Base-by-base conservation (phyloP, 2,329 filamentous ascomycete genomes). In the Talaromyces albobiverticillius region DNA sequence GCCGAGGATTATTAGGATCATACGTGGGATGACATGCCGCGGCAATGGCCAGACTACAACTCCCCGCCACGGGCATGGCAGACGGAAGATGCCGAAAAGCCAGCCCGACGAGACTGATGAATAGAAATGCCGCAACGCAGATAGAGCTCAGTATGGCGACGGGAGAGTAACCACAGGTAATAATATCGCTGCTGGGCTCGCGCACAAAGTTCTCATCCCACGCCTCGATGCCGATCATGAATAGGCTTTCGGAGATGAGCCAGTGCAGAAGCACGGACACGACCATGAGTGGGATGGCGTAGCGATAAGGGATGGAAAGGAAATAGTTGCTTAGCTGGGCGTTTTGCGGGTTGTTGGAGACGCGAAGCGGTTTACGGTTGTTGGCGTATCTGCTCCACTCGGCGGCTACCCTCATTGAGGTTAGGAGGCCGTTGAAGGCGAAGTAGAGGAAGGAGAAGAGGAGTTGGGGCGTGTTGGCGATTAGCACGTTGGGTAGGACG, bases 341-440 rank as follows among this genome's bases (percentile, higher is more conserved):
- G 1, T 63, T 71, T 1, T 55, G 25, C 0, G 74, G 71, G 0
- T 26, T 31, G 10, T 64, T 62, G 0, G 70, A 73, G 0, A 76
- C 74, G 1, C 75, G 65, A 0, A 78, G 66, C 0, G 59, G 50
- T 52, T 72, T 75, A 1, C 62, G 57, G 0, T 29, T 25, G 0
- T 57, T 38, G 4, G 68, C 68, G 61, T 76, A 76, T 1, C 61
- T 59, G 43, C 66, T 73, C 68, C 76, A 83, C 60, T 83, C 81
- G 18, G 66, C 59, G 0, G 72, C 73, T 0, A 77, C 63, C 1
- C 76, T 67, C 64, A 82, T 78, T 3, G 62, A 68, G 1, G 76
- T 82, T 31, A 67, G 59, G 8, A 71, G 54, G 16, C 62, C 55
- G 51, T 71, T 72, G 55, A 64, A 61, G 16, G 60, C 29, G 20